These are phyloP conservation scores for Begonia masoniana DNA, from an alignment of 306 rosid genomes.

Conservation along the genomic window DNA sequence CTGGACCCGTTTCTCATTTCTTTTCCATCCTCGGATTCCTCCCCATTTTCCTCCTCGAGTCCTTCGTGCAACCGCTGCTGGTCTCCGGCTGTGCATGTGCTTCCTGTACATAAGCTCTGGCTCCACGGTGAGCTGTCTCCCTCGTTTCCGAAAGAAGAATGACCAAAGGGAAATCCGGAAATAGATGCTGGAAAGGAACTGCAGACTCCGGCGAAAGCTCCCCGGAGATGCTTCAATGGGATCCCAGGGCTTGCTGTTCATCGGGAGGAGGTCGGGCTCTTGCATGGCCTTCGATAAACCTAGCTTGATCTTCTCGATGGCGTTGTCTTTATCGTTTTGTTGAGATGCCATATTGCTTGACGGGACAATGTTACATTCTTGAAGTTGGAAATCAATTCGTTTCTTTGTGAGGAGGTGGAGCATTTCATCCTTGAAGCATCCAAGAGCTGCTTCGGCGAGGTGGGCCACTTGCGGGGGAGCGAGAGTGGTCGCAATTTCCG, in stretches of 20 bases:
- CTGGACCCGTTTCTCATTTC: constrained; percentile 51
- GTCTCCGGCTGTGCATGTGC: constrained; percentile 66
- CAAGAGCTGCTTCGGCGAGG: constrained; percentile 77
- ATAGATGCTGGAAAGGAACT: constrained; percentile 40
- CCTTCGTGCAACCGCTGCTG: constrained; percentile 51
- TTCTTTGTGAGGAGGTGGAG: constrained; percentile 67
- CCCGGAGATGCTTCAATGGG: constrained; percentile 29
- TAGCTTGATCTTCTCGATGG: constrained; percentile 57
- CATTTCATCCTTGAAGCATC: constrained; percentile 83
- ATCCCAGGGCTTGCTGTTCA: constrained; percentile 44
- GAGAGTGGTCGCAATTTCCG: constrained; percentile 78
- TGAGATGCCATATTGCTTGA: constrained; percentile 27
- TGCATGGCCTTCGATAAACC: constrained; percentile 62
- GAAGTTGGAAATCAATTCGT: constrained; percentile 56
- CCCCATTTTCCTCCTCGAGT: constrained; percentile 44
- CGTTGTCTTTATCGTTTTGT: constrained; percentile 36
- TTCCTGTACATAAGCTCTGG: constrained; percentile 72
- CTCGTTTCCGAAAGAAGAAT: constrained; percentile 38
- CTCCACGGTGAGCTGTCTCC: constrained; percentile 71
- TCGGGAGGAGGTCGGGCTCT: constrained; percentile 39
- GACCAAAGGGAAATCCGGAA: constrained; percentile 43
- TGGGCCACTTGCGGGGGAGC: constrained; percentile 74
- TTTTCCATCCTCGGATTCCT: constrained; percentile 41
- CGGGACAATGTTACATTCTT: constrained; percentile 22
- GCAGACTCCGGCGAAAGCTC: constrained; percentile 37